Evolutionary conservation across 2,329 filamentous ascomycete species (phyloP), one percentile per base, ranked within the genome.

Genomic region (Colletotrichum magnum): DNA sequence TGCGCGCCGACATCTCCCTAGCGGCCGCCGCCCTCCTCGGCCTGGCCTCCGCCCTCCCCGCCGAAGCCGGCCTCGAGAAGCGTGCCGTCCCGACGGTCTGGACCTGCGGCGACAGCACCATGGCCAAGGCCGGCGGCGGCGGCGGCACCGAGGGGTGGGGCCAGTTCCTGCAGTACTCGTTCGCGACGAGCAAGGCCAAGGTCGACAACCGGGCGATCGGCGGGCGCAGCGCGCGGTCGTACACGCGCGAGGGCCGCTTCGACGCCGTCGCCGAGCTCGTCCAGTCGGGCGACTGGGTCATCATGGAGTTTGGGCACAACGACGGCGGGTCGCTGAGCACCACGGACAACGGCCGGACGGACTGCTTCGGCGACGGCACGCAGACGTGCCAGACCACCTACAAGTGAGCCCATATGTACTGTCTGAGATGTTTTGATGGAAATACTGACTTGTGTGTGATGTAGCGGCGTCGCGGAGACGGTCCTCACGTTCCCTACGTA

Each of bases 221-320:
- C 9, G 92, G 92, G 21, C 88, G 90, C 58, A 90, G 87, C 28
- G 90, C 91, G 1, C 86, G 91, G 54, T 92, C 89, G 24, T 93
- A 86, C 79, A 90, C 87, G 1, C 85, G 88, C 56, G 91, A 93
- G 79, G 88, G 87, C 9, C 88, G 88, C 15, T 93, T 93, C 80
- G 78, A 84, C 16, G 83, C 82, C 0, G 86, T 93, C 60, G 85
- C 86, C 54, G 78, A 83, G 39, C 74, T 82, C 2, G 81, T 92
- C 26, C 72, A 86, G 74, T 64, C 82, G 1, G 89, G 88, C 39
- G 91, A 93, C 77, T 90, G 88, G 77, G 90, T 92, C 1, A 82
- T 93, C 61, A 92, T 93, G 61, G 90, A 93, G 74, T 92, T 93
- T 74, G 91, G 91, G 0, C 91, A 93, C 81, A 93, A 93, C 73